phyloP scores from a whole-genome alignment of 2,329 filamentous ascomycete genomes.

The Penicillium aurantiogriseum region DNA sequence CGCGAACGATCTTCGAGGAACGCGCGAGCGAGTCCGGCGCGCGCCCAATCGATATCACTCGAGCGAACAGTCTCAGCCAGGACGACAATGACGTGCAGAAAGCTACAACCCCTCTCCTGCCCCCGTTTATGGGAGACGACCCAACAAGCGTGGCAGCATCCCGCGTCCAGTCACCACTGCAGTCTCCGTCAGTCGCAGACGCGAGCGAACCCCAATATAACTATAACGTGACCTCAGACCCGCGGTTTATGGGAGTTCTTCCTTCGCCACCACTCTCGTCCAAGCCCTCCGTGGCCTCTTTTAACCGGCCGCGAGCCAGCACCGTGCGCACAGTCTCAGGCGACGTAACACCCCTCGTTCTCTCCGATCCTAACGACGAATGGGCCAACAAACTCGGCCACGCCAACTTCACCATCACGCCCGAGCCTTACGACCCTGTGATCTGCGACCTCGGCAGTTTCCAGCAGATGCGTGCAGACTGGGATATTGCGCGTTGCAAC shows the following conservation, averaged over 20 bases:
- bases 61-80: constrained; percentile 50
- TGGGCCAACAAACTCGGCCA: constrained; percentile 87
- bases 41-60: constrained; percentile 53
- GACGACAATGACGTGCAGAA: constrained; percentile 59
- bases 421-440: constrained; percentile 73
- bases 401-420: constrained; percentile 86
- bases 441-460: constrained; percentile 59
- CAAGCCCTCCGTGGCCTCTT: constrained; percentile 74
- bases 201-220: constrained; percentile 45
- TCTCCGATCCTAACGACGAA: constrained; percentile 67
- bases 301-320: constrained; percentile 54
- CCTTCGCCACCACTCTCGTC: constrained; percentile 73
- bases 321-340: constrained; percentile 45
- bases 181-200: constrained; percentile 77
- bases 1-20: constrained; percentile 63
- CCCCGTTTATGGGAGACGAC: constrained; percentile 69
- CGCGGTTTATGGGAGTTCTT: constrained; percentile 48
- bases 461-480: constrained; percentile 69
- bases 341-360: constrained; percentile 58
- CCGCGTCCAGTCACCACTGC: constrained; percentile 73
- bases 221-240: constrained; percentile 49
- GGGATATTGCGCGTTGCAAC: constrained; percentile 79
- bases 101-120: constrained; percentile 79
- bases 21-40: constrained; percentile 49
- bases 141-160: constrained; percentile 51